Evolutionary conservation across 2,329 filamentous ascomycete species (phyloP).

Genomic region (Ilyonectria mors-panacis): DNA sequence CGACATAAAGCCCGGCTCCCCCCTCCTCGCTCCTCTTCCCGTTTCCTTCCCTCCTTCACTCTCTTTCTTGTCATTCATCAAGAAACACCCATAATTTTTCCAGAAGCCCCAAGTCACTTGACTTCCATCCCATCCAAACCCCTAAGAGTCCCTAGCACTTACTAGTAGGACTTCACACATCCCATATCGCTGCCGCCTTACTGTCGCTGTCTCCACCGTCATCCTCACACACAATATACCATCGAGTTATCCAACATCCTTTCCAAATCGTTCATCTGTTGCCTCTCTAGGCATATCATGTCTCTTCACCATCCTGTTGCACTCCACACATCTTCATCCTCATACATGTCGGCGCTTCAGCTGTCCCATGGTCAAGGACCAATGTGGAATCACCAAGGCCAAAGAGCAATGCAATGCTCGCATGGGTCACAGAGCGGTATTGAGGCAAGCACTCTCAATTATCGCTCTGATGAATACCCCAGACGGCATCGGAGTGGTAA

Average conservation of each 20-base stretch:
- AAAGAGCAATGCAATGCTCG: background rate
- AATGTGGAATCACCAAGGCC: constrained; percentile 4
- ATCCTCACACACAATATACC: background rate
- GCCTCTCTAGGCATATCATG: constrained; percentile 22
- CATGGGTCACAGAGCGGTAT: background rate
- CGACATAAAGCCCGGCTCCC: constrained; percentile 43
- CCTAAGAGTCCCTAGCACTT: constrained; percentile 19
- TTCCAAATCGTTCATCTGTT: background rate
- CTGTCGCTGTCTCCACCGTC: constrained; percentile 18
- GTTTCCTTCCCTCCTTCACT: constrained; percentile 39
- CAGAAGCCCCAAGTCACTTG: constrained; percentile 18
- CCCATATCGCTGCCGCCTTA: constrained; percentile 13
- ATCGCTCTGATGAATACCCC: background rate
- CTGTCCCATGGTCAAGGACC: constrained; percentile 9
- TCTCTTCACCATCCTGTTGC: constrained; percentile 14
- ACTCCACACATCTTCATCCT: constrained; percentile 12
- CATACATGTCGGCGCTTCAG: constrained; percentile 5
- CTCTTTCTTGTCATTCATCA: constrained; percentile 35
- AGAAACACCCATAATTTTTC: constrained; percentile 24
- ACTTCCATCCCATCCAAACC: constrained; percentile 37
- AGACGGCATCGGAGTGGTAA: background rate
- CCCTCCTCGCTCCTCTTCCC: constrained; percentile 33
- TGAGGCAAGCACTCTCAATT: background rate
- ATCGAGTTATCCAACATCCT: background rate
- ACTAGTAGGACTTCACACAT: constrained; percentile 7